Evolutionary conservation across 192 early-diverging fungal genomes (phyloP).

Genomic region (Haplosporangium gracile): DNA sequence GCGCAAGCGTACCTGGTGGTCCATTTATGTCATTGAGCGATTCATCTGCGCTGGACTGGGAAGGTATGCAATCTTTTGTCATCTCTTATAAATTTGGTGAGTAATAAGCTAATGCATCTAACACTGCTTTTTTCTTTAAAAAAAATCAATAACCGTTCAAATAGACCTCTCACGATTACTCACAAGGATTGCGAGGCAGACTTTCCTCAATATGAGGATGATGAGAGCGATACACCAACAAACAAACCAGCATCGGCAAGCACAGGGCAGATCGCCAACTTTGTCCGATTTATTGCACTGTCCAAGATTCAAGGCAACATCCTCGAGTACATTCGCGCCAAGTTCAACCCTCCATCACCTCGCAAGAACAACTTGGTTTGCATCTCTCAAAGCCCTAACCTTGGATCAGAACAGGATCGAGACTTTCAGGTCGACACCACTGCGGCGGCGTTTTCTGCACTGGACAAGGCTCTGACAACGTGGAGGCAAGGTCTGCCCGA

Average conservation of each 20-base stretch:
- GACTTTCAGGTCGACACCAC: conserved; percentile 29
- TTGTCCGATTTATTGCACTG: conserved; percentile 34
- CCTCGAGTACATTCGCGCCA: conserved; percentile 37
- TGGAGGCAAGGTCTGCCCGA: conserved; percentile 63
- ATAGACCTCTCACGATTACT: conserved; percentile 62
- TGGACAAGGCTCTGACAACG: conserved; percentile 42
- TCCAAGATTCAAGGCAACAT: conserved; percentile 51
- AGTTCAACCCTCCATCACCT: background rate
- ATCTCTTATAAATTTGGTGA: background rate
- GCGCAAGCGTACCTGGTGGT: conserved; percentile 82
- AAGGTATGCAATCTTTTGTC: conserved; percentile 42
- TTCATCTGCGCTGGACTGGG: conserved; percentile 75
- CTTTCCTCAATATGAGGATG: conserved; percentile 57
- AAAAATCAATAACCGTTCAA: background rate
- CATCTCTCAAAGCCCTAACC: background rate
- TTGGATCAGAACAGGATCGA: background rate
- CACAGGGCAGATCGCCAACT: conserved; percentile 19
- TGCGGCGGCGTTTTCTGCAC: conserved; percentile 20
- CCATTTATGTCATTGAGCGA: conserved; percentile 79
- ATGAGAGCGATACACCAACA: conserved; percentile 7
- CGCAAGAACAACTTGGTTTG: background rate
- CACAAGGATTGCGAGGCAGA: conserved; percentile 67
- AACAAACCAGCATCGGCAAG: background rate
- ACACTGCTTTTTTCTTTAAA: conserved; percentile 44
- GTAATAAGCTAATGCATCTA: background rate